Evolutionary conservation across 2,329 filamentous ascomycete genomes (phyloP).

Genomic region (Fusarium begoniae): DNA sequence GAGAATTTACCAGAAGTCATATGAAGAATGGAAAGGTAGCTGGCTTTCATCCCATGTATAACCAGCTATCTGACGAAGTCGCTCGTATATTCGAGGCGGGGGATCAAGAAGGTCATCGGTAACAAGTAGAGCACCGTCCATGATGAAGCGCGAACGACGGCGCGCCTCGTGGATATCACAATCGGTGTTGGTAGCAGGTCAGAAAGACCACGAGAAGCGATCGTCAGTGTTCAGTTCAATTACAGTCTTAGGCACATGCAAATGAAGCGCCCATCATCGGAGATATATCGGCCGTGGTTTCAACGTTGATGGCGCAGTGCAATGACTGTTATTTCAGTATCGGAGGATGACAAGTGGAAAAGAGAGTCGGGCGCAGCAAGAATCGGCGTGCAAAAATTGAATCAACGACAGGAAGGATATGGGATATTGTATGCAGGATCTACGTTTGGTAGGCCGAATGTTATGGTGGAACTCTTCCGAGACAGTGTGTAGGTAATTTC

Average conservation of each 20-base stretch:
- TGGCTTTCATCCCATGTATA: conserved; percentile 79
- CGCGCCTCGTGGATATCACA: conserved; percentile 35
- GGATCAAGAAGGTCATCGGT: conserved; percentile 68
- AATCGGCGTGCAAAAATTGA: not conserved
- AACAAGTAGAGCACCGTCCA: conserved; percentile 61
- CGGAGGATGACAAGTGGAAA: not conserved
- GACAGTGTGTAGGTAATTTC: conserved; percentile 12
- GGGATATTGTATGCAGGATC: conserved; percentile 28
- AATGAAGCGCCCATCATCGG: conserved; percentile 47
- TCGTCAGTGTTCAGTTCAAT: conserved; percentile 43
- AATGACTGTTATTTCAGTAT: not conserved
- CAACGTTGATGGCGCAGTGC: conserved; percentile 2
- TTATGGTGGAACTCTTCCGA: conserved; percentile 19
- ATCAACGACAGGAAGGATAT: conserved; percentile 1
- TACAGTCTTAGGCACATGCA: conserved; percentile 38
- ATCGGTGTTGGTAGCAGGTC: conserved; percentile 30
- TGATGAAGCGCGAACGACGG: conserved; percentile 48
- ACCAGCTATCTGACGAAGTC: conserved; percentile 75
- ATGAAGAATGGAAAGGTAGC: conserved; percentile 71
- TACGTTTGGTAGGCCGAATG: conserved; percentile 24
- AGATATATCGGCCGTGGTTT: conserved; percentile 31
- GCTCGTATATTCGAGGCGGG: conserved; percentile 75
- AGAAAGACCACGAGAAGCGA: conserved; percentile 33
- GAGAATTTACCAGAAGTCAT: conserved; percentile 80
- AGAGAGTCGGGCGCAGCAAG: conserved; percentile 19